Conservation (phyloP, 2,329 filamentous ascomycete genomes). For the Neonectria magnoliae region DNA sequence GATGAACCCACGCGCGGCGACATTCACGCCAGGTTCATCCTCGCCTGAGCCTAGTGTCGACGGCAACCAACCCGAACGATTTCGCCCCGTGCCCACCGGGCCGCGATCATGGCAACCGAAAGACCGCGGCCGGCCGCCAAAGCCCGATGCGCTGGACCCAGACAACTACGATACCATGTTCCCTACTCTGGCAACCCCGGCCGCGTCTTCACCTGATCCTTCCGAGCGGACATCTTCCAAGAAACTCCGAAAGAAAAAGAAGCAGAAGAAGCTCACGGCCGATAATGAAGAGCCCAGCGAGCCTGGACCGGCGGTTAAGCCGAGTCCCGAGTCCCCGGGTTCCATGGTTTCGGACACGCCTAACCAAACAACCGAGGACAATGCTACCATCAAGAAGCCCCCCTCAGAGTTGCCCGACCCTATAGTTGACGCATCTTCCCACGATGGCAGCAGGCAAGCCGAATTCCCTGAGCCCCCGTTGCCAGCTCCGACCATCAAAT, state of each 20-base stretch:
- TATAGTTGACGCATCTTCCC: slow-evolving; percentile 1
- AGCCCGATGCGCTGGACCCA: slow-evolving; percentile 29
- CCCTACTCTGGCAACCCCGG: slow-evolving; percentile 27
- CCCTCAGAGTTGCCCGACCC: slow-evolving; percentile 21
- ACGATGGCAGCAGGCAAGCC: not conserved
- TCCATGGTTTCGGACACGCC: not conserved
- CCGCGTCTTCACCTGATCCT: not conserved
- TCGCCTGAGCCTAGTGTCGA: not conserved
- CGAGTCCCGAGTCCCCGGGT: not conserved
- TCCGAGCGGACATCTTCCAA: not conserved
- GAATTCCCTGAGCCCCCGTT: not conserved
- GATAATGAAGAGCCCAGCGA: not conserved
- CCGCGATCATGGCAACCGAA: not conserved
- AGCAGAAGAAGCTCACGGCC: not conserved
- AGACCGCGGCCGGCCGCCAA: not conserved
- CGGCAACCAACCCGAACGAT: too few relatives aligned
- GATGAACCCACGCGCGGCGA: slow-evolving; percentile 45
- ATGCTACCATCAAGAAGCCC: not conserved
- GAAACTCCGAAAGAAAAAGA: slow-evolving; percentile 7
- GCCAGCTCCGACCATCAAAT: not conserved
- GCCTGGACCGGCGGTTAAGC: not conserved
- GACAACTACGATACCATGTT: slow-evolving; percentile 39
- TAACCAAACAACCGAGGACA: not conserved
- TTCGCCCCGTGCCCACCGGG: not conserved
- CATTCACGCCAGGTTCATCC: slow-evolving; percentile 36